Evolutionary conservation across 2,329 filamentous ascomycete genomes (phyloP), one percentile per base, ranked within the genome.

Genomic region (Mollisia scopiformis): DNA sequence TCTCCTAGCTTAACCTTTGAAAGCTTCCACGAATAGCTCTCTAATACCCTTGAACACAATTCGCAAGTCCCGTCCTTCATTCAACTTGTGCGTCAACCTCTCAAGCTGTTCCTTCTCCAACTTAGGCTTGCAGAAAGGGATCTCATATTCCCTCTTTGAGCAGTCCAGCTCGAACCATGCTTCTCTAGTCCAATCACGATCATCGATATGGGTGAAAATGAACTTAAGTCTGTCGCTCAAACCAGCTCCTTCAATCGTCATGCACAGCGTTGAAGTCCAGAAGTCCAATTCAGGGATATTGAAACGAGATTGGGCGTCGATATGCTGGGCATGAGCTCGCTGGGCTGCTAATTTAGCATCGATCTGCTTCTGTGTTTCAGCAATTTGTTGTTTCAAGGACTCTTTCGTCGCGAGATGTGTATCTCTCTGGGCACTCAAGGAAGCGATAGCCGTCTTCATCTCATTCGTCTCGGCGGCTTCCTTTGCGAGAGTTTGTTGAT

Each of bases 271-370:
- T 57, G 89, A 90, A 74, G 96, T 91, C 95, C 95, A 99, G 74
- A 98, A 98, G 68, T 93, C 91, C 49, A 99, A 83, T 79, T 99
- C 95, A 0, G 95, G 95, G 46, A 91, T 85, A 76, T 99, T 98
- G 76, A 94, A 91, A 33, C 92, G 86, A 57, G 90, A 86, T 78
- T 98, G 94, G 1, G 89, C 85, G 70, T 96, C 92, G 37, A 96
- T 81, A 68, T 92, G 88, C 64, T 86, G 84, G 51, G 90, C 87
- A 73, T 91, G 87, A 64, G 85, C 85, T 55, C 87, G 82, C 76
- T 93, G 90, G 13, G 89, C 88, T n/a, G 88, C 88, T 23, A 90
- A 78, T 41, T 86, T 83, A 30, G 84, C 80, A 57, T 90, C 87
- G 65, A 94, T 92, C 57, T 88, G 84, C 60, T 82, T 82, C 71